phyloP scores from a whole-genome alignment of 768 basidiomycete genomes.

The Naganishia onofrii region DNA sequence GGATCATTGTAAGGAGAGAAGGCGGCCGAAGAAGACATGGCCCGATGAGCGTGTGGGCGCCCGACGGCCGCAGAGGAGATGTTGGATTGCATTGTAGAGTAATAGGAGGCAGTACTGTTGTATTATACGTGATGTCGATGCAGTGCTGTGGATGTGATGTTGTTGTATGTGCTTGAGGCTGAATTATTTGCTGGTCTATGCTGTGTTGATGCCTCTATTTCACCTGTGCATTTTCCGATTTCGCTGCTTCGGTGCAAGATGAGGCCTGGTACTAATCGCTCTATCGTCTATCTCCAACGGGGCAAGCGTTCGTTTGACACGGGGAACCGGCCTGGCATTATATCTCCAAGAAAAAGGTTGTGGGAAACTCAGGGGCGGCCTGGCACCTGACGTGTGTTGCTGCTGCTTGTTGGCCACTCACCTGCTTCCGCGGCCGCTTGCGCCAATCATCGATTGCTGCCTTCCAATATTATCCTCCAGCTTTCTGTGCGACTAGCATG shows the following conservation, averaged over 20 bases:
- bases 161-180: not conserved
- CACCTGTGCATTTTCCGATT: constrained; percentile 13
- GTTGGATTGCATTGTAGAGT: constrained; percentile 18
- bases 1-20: constrained; percentile 18
- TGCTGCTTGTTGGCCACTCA: not conserved
- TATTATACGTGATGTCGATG: not conserved
- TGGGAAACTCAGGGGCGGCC: not conserved
- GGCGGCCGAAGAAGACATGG: constrained; percentile 29
- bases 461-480: no score
- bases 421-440: constrained; percentile 2
- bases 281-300: constrained; percentile 19
- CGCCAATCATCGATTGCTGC: constrained; percentile 16
- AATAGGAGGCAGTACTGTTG: not conserved
- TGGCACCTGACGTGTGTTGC: not conserved
- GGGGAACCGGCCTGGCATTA: not conserved
- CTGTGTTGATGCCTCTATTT: constrained; percentile 22
- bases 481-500: no score
- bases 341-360: not conserved
- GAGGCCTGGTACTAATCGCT: not conserved
- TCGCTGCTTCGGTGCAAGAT: not conserved
- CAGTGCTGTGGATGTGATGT: not conserved
- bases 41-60: constrained; percentile 21
- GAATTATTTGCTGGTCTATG: constrained; percentile 1
- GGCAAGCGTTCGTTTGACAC: not conserved
- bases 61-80: not conserved